Percentiles rank a stretch among this genome's conserved stretches.
phyloP scores from a whole-genome alignment of 805 yeast genomes.

The Tetrapisispora taiwanensis region DNA sequence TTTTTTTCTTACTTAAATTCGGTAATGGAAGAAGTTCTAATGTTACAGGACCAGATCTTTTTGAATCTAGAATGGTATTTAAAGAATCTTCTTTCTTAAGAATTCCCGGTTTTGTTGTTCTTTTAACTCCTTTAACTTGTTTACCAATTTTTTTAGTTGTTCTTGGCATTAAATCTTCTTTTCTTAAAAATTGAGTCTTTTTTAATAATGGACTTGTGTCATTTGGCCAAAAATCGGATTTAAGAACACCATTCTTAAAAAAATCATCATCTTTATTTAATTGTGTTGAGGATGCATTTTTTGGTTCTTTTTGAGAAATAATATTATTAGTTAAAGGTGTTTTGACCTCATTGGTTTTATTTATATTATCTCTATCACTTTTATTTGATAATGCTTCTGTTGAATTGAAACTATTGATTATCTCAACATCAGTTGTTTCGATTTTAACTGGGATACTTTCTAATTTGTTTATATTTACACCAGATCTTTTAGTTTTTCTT shows the following conservation, averaged over 20 bases:
- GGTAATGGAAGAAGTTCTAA: background rate
- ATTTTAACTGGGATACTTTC: background rate
- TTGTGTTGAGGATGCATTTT: background rate
- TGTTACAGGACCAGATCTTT: background rate
- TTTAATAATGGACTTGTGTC: conserved; percentile 1
- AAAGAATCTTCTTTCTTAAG: background rate
- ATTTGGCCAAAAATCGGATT: background rate
- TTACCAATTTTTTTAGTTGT: background rate
- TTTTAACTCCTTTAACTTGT: background rate
- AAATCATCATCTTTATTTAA: background rate
- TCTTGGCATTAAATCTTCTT: background rate
- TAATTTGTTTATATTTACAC: too few species aligned
- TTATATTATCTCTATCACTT: background rate
- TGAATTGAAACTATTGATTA: background rate
- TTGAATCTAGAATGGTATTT: background rate
- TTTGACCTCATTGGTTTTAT: background rate
- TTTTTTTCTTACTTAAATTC: background rate
- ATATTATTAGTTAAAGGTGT: background rate
- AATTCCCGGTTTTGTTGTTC: too few species aligned
- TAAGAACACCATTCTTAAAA: background rate
- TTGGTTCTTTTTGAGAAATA: background rate
- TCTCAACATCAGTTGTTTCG: background rate
- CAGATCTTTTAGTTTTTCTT: conserved; percentile 1
- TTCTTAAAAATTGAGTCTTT: background rate
- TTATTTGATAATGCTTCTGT: background rate